These are phyloP conservation scores for Guillardia theta DNA, from an alignment of 78 protist species.

Conservation along the genomic window DNA sequence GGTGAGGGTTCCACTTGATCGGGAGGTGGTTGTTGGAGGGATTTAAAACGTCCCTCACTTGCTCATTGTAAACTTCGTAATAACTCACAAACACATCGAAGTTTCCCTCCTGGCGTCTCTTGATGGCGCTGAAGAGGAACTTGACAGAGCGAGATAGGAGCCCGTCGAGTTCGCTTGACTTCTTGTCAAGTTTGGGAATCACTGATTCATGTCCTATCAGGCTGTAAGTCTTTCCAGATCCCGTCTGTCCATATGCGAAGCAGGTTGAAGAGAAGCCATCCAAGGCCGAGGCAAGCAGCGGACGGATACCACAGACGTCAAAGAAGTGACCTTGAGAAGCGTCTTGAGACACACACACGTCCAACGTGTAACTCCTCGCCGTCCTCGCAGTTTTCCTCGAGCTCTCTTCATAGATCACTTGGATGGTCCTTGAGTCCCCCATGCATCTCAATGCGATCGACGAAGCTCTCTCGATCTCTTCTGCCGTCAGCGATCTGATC, in stretches of 20 bases:
- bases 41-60: background rate
- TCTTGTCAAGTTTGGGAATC: background rate
- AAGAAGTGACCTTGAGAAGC: background rate
- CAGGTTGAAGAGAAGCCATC: background rate
- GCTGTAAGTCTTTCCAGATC: conserved; percentile 14
- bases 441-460: no score
- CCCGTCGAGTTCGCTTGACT: conserved; percentile 1
- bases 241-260: conserved; percentile 29
- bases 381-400: no score
- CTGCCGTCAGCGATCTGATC: no score
- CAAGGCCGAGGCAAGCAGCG: background rate
- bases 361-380: background rate
- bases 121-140: background rate
- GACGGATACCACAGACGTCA: background rate
- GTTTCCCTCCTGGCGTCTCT: background rate
- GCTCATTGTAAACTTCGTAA: conserved; percentile 17
- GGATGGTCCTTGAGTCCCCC: no score
- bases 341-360: background rate
- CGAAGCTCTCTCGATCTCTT: no score
- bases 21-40: background rate
- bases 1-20: background rate
- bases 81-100: background rate
- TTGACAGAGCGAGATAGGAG: background rate
- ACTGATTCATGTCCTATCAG: background rate
- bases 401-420: no score